A percentile compares a stretch with the other conserved stretches of the same genome.
Conservation (phyloP, 331 rosid genomes). For the Erythrophleum ivorense region DNA sequence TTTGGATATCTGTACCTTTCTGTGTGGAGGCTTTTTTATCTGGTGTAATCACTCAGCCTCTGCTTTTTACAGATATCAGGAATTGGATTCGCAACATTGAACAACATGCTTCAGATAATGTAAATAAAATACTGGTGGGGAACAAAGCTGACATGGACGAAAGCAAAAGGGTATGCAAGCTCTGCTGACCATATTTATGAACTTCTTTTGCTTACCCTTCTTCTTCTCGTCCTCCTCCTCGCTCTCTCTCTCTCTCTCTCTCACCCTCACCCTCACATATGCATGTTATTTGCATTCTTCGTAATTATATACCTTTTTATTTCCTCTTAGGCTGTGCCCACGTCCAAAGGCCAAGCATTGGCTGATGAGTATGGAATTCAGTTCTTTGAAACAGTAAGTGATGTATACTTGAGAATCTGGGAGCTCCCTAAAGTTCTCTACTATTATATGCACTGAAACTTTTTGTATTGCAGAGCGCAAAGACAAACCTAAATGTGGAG, state of each 20-base stretch:
- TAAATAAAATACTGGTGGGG: conserved; percentile 92
- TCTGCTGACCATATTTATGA: conserved; percentile 21
- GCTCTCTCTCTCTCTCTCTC: not conserved
- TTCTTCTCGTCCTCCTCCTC: not conserved
- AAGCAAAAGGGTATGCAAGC: conserved; percentile 82
- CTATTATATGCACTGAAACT: conserved; percentile 38
- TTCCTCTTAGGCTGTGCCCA: conserved; percentile 78
- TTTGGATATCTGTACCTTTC: conserved; percentile 31
- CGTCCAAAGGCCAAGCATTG: conserved; percentile 94
- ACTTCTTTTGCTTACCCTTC: not conserved
- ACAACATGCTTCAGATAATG: conserved; percentile 96
- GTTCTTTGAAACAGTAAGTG: conserved; percentile 95
- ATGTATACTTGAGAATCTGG: conserved; percentile 21
- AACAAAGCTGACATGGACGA: conserved; percentile 99
- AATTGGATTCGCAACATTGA: conserved; percentile 97
- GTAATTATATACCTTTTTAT: conserved; percentile 1
- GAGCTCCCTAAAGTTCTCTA: conserved; percentile 19
- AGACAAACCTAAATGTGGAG: conserved; percentile 93
- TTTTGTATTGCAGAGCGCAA: conserved; percentile 76
- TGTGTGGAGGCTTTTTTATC: conserved; percentile 6
- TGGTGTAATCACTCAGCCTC: conserved; percentile 26
- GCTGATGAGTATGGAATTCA: conserved; percentile 96
- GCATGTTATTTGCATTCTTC: not conserved
- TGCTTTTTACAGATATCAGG: conserved; percentile 72
- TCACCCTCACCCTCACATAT: no score